phyloP scores from a whole-genome alignment of 768 basidiomycete species.

The Galerina marginata region DNA sequence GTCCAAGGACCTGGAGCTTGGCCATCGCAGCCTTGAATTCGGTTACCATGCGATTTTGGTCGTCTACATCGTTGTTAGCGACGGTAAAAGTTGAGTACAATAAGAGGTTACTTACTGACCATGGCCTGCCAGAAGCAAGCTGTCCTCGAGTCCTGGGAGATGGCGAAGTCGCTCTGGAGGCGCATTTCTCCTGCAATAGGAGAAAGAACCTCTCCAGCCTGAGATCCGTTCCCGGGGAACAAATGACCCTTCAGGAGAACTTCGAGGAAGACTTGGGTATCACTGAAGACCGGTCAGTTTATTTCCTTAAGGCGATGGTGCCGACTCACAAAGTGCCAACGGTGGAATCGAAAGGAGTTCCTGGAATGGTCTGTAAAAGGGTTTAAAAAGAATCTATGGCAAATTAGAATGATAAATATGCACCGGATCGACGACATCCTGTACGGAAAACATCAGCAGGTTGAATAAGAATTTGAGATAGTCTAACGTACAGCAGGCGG shows the following conservation, averaged over 20 bases:
- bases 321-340: constrained; percentile 1
- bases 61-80: not conserved
- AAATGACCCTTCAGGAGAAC: constrained; percentile 25
- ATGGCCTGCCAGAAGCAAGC: constrained; percentile 21
- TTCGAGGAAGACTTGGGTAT: constrained; percentile 41
- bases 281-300: constrained; percentile 8
- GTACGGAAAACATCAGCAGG: not conserved
- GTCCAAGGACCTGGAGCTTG: constrained; percentile 14
- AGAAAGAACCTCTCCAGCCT: constrained; percentile 12
- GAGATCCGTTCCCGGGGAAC: constrained; percentile 16
- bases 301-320: not conserved
- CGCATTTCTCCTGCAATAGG: constrained; percentile 19
- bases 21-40: constrained; percentile 13
- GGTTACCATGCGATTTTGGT: constrained; percentile 14
- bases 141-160: constrained; percentile 15
- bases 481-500: constrained; percentile 20
- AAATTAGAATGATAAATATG: too few relatives aligned
- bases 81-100: not conserved
- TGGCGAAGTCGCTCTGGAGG: constrained; percentile 14
- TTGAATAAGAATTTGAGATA: not conserved
- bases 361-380: constrained; percentile 10
- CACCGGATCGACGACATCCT: constrained; percentile 14
- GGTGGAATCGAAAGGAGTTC: constrained; percentile 37
- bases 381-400: too few relatives aligned
- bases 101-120: constrained; percentile 6